phyloP scores from a whole-genome alignment of 495 filamentous ascomycete species.

The Penicillium steckii region DNA sequence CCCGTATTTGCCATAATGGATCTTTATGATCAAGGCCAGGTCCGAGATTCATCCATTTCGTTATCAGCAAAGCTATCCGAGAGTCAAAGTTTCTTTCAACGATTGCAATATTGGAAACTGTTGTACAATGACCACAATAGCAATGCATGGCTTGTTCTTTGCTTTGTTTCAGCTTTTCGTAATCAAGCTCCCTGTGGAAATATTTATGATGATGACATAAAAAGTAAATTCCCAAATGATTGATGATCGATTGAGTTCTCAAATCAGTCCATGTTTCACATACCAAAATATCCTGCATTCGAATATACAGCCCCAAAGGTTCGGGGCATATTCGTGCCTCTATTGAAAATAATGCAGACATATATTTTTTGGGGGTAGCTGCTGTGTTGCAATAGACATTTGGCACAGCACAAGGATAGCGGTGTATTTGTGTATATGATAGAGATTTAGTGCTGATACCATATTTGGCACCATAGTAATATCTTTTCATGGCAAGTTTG shows the following conservation, averaged over 20 bases:
- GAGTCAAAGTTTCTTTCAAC: no score
- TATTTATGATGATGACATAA: no score
- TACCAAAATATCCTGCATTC: not conserved
- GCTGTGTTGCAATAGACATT: no score
- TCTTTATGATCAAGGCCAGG: not conserved
- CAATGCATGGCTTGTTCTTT: not conserved
- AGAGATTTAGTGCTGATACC: not conserved
- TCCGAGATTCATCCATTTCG: constrained; percentile 5
- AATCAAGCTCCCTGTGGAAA: no score
- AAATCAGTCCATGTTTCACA: not conserved
- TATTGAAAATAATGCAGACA: not conserved
- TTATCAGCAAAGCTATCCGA: not conserved
- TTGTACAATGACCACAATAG: not conserved
- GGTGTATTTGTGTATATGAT: not conserved
- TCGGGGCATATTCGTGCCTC: not conserved
- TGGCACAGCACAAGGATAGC: not conserved
- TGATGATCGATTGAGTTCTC: not conserved
- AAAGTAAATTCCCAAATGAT: no score
- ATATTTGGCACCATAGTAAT: not conserved
- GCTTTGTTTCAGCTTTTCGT: no score
- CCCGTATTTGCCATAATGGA: constrained; percentile 1
- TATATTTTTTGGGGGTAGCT: no score
- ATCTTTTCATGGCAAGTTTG: not conserved
- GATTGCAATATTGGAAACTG: not conserved
- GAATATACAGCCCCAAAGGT: not conserved